Base-by-base conservation (phyloP, 176 grass and related monocot species). In the Microstegium vimineum region DNA sequence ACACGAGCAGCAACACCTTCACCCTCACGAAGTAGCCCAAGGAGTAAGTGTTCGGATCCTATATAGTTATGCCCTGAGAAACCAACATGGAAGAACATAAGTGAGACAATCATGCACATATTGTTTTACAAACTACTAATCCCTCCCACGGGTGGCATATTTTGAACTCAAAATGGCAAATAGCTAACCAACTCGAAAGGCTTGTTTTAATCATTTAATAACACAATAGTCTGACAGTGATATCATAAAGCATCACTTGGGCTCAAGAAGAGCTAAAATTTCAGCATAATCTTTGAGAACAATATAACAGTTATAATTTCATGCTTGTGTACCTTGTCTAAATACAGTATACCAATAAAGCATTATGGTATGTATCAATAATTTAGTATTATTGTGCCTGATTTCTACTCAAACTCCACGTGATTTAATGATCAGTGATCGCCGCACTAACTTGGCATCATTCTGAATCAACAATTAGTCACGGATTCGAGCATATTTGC, bases 51-150 rank as follows among this genome's bases (percentile, higher is more conserved):
- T 63, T 94, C 95, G 71, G 92, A 94, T 86, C 95, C 95, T 68
- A 98, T 93, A 69, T 94, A 94, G 75, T 98, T 98, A 85, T 98
- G 95, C 37, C 92, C 92, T 97, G 87, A 77, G 73, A 17, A 86
- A 85, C 28, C 10, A 83, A 90, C 23, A 75, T 75, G 17, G 17
- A 87, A n/a, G n/a, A 17, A 54, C 17, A 87, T 66, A 33, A 70
- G 26, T 77, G 20, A 69, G 66, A 68, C 42, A 42, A 77, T 31
- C 31, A 71, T 75, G 47, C 35, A 81, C 40, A 81, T 22, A n/a
- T n/a, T n/a, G n/a, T n/a, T n/a, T n/a, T n/a, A n/a, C n/a, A n/a
- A n/a, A n/a, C n/a, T n/a, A n/a, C n/a, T n/a, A n/a, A n/a, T n/a
- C n/a, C n/a, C n/a, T n/a, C n/a, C n/a, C n/a, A n/a, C n/a, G n/a